Percentiles rank a stretch among this genome's conserved stretches.
These are phyloP conservation scores for Rhizomucor pusillus DNA, from an alignment of 371 early-diverging fungal species.

Conservation along the genomic window DNA sequence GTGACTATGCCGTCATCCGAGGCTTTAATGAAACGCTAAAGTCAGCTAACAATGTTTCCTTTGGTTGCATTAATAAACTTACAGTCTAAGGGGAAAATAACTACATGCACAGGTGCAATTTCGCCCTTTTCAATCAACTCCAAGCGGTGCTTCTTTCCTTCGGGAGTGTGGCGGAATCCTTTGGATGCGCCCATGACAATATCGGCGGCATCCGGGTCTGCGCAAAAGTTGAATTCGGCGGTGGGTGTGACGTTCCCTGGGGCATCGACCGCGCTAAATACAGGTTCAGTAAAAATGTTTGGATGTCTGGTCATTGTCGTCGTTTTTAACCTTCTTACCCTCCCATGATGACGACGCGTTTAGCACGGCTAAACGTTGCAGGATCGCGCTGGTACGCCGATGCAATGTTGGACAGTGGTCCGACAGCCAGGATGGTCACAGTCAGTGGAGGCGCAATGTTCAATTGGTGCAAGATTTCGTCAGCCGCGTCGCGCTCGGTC, in stretches of 20 bases:
- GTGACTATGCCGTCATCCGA: conserved; percentile 18
- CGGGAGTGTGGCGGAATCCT: conserved; percentile 26
- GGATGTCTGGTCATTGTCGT: no score
- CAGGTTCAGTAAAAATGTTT: neutral
- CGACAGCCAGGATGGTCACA: conserved; percentile 48
- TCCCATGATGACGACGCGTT: conserved; percentile 52
- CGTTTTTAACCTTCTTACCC: no score
- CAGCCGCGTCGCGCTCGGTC: conserved; percentile 37
- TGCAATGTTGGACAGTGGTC: conserved; percentile 61
- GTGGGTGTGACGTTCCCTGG: conserved; percentile 50
- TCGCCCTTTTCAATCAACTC: conserved; percentile 14
- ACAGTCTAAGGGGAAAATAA: conserved; percentile 50
- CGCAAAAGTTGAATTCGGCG: conserved; percentile 59
- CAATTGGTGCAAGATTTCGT: conserved; percentile 49
- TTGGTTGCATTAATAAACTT: conserved; percentile 1
- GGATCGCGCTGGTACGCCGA: conserved; percentile 49
- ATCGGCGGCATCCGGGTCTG: conserved; percentile 52
- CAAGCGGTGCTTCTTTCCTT: conserved; percentile 13
- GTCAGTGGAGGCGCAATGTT: conserved; percentile 40
- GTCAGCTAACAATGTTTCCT: neutral
- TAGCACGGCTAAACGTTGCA: conserved; percentile 42
- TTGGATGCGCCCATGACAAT: conserved; percentile 37
- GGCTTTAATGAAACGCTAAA: no score
- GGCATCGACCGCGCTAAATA: conserved; percentile 18
- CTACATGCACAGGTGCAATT: conserved; percentile 32